phyloP scores from a whole-genome alignment of 805 yeast genomes.

The Cyberlindnera galapagoensis region DNA sequence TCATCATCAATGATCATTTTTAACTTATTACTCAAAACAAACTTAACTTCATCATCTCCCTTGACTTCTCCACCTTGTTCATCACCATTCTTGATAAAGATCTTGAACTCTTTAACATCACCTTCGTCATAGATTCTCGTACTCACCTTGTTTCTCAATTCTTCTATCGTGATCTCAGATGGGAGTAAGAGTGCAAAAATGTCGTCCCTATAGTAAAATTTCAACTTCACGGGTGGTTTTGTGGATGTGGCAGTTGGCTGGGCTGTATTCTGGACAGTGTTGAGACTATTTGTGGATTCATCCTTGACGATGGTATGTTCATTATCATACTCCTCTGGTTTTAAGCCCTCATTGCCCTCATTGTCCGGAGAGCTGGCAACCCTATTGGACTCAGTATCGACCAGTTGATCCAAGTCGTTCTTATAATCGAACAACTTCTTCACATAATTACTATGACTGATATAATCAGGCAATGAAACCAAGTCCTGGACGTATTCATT shows the following conservation, averaged over 20 bases:
- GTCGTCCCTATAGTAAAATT: conserved; percentile 74
- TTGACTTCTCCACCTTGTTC: conserved; percentile 28
- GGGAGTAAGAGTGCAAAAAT: conserved; percentile 66
- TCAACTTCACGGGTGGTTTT: conserved; percentile 43
- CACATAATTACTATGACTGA: conserved; percentile 64
- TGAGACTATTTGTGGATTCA: conserved; percentile 19
- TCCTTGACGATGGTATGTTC: conserved; percentile 26
- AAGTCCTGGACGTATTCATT: conserved; percentile 53
- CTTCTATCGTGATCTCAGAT: conserved; percentile 38
- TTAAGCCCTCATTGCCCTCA: too few relatives aligned
- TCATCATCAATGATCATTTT: conserved; percentile 33
- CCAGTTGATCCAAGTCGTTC: conserved; percentile 27
- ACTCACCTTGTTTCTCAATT: conserved; percentile 43
- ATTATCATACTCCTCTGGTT: conserved; percentile 11
- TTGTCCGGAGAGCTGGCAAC: not conserved
- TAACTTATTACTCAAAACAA: conserved; percentile 28
- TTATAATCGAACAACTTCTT: conserved; percentile 59
- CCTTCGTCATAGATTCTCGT: conserved; percentile 40
- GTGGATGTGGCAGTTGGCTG: conserved; percentile 7
- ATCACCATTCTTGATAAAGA: conserved; percentile 28
- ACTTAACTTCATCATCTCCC: conserved; percentile 27
- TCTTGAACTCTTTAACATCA: conserved; percentile 26
- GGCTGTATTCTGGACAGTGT: conserved; percentile 1
- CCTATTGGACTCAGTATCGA: conserved; percentile 4
- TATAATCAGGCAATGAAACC: conserved; percentile 67